Evolutionary conservation across 345 rosid genomes (phyloP).

Genomic region (Xanthoceras sorbifolium): DNA sequence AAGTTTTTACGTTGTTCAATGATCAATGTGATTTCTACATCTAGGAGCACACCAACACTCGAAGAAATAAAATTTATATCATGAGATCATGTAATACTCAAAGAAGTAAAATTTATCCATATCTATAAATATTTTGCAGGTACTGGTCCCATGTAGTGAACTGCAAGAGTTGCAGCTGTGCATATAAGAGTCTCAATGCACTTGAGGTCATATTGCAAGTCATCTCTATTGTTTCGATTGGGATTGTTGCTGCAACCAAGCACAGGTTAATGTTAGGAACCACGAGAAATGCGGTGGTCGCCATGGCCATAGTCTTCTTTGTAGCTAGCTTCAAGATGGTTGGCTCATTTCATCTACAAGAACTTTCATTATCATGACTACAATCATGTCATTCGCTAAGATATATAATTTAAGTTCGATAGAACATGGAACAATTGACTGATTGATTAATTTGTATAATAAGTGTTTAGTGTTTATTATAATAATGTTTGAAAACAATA

Average conservation of each 20-base stretch:
- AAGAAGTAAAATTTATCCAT: too few relatives aligned
- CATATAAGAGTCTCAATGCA: conserved; percentile 56
- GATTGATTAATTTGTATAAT: too few relatives aligned
- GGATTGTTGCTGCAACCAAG: conserved; percentile 57
- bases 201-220: conserved; percentile 64
- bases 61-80: too few relatives aligned
- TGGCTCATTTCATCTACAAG: conserved; percentile 71
- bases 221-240: conserved; percentile 49
- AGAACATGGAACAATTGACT: too few relatives aligned
- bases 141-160: conserved; percentile 87
- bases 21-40: too few relatives aligned
- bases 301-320: conserved; percentile 54
- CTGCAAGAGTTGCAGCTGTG: conserved; percentile 71
- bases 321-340: conserved; percentile 75
- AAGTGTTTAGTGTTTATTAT: too few relatives aligned
- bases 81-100: too few relatives aligned
- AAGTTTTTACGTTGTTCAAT: too few relatives aligned
- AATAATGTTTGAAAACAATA: too few relatives aligned
- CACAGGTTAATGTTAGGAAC: conserved; percentile 41
- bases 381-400: conserved; percentile 64
- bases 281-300: conserved; percentile 43
- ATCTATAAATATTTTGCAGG: too few relatives aligned
- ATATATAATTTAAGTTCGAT: too few relatives aligned
- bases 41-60: too few relatives aligned
- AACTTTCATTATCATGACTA: conserved; percentile 77